These are phyloP conservation scores for Austropuccinia psidii DNA, from an alignment of 1,284 basidiomycete genomes.

Conservation along the genomic window DNA sequence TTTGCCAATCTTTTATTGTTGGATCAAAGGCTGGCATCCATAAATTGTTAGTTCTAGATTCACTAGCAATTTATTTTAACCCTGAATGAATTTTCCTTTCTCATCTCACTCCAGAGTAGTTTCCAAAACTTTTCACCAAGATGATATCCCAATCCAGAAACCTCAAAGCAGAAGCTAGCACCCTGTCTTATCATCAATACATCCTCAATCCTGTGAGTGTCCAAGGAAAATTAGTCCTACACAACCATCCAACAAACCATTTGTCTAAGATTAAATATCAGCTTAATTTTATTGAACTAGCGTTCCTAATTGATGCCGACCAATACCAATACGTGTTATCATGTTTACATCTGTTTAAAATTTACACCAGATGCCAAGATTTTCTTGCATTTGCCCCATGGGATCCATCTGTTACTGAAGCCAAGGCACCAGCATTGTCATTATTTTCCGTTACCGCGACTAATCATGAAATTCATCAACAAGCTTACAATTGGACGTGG, in stretches of 20 bases:
- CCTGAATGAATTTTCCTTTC: slow-evolving; percentile 80
- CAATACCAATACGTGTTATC: slow-evolving; percentile 94
- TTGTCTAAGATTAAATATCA: slow-evolving; percentile 81
- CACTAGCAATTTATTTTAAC: slow-evolving; percentile 89
- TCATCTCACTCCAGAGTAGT: slow-evolving; percentile 51
- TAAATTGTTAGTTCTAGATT: slow-evolving; percentile 85
- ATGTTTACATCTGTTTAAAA: slow-evolving; percentile 92
- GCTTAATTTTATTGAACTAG: slow-evolving; percentile 88
- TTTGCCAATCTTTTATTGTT: slow-evolving; percentile 92
- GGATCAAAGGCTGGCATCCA: slow-evolving; percentile 80
- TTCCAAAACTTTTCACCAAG: slow-evolving; percentile 65
- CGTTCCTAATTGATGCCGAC: slow-evolving; percentile 81
- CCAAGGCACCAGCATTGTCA: slow-evolving; percentile 65
- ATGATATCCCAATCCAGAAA: slow-evolving; percentile 52
- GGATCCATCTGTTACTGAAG: slow-evolving; percentile 58
- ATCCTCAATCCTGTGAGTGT: slow-evolving; percentile 94
- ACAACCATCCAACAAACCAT: slow-evolving; percentile 64
- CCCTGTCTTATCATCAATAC: slow-evolving; percentile 68
- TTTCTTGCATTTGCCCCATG: slow-evolving; percentile 63
- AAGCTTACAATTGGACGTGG: slow-evolving; percentile 83
- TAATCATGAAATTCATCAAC: slow-evolving; percentile 74
- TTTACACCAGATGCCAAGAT: slow-evolving; percentile 83
- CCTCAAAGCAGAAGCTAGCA: slow-evolving; percentile 13
- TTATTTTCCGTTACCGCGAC: slow-evolving; percentile 78
- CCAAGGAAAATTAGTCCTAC: slow-evolving; percentile 80